Evolutionary conservation across 192 early-diverging fungal species (phyloP).

Genomic region (Coemansia sp.): DNA sequence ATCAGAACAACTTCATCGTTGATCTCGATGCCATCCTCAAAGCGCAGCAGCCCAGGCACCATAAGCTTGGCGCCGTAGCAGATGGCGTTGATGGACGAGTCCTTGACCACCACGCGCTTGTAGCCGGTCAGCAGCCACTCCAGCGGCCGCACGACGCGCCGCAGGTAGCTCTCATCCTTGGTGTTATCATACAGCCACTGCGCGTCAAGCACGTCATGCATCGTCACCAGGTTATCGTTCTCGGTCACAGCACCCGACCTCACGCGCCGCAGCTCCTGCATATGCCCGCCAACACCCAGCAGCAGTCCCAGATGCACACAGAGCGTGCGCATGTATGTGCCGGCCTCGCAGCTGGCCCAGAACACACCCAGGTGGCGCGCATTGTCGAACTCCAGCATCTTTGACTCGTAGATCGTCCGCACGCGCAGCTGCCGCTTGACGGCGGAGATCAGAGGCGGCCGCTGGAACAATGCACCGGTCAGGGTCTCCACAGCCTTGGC

Average conservation of each 20-base stretch:
- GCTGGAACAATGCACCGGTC: constrained; percentile 98
- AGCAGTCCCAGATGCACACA: constrained; percentile 97
- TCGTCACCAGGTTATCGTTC: constrained; percentile 93
- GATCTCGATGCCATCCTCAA: constrained; percentile 92
- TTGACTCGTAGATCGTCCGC: constrained; percentile 95
- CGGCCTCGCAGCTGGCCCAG: constrained; percentile 98
- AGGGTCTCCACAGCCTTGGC: constrained; percentile 88
- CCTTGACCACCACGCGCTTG: constrained; percentile 99
- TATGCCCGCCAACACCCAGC: constrained; percentile 95
- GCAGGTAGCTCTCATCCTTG: constrained; percentile 96
- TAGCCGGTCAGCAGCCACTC: constrained; percentile 91
- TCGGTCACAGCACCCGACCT: constrained; percentile 90
- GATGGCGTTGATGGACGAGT: constrained; percentile 96
- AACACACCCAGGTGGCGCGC: constrained; percentile 95
- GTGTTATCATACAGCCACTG: constrained; percentile 99
- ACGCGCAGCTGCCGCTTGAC: constrained; percentile 99
- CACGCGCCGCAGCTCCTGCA: constrained; percentile 98
- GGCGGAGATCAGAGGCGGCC: constrained; percentile 97
- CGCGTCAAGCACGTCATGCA: constrained; percentile 99
- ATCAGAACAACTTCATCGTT: constrained; percentile 98
- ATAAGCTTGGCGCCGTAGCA: constrained; percentile 99
- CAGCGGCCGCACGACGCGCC: constrained; percentile 88
- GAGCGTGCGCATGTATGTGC: constrained; percentile 99
- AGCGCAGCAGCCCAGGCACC: constrained; percentile 96
- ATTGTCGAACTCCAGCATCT: constrained; percentile 96